Evolutionary conservation across 2,329 filamentous ascomycete genomes (phyloP), one percentile per base, ranked within the genome.

Genomic region (Tolypocladium nubicola): DNA sequence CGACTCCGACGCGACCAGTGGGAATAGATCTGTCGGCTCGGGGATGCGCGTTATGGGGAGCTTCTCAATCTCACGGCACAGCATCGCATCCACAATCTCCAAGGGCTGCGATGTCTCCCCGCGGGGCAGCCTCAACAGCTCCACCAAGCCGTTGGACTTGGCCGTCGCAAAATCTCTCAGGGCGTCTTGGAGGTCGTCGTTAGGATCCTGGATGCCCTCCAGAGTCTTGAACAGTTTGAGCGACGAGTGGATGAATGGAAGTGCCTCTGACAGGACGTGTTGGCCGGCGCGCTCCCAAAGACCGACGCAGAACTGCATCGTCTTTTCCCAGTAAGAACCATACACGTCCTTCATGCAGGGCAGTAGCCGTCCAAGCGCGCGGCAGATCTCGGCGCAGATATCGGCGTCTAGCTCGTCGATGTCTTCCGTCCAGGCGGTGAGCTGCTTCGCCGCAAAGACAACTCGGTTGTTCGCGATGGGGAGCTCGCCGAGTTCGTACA

Each of bases 131-230:
- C 83, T 84, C 23, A 95, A 79, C 1, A 92, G 74, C 10, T 79
- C 74, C 19, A 92, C 71, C 3, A 94, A 67, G 0, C 80, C 82
- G 4, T 74, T 68, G 1, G 82, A 81, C 41, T 87, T 80, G 0
- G 72, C 69, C 21, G 79, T 71, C n/a, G 81, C 76, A 11, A 80
- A 79, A 14, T 85, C 80, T 55, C 80, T 80, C 66, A 93, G 80
- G 0, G 84, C 84, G 65, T 97, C 92, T 16, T 84, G 74, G 1
- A 97, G 78, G 68, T 97, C 93, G 61, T 97, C 93, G 61, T 96
- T 97, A 2, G 86, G 79, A 21, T 92, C 87, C 21, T 84, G 77
- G 0, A 93, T 71, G 3, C 75, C 76, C 61, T 84, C 81, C 2
- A 97, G 68, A 0, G 77, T 76, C 19, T 77, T 77, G 59, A 87